Conservation (phyloP, 129 eudicot species). For the Deinandra increscens region DNA sequence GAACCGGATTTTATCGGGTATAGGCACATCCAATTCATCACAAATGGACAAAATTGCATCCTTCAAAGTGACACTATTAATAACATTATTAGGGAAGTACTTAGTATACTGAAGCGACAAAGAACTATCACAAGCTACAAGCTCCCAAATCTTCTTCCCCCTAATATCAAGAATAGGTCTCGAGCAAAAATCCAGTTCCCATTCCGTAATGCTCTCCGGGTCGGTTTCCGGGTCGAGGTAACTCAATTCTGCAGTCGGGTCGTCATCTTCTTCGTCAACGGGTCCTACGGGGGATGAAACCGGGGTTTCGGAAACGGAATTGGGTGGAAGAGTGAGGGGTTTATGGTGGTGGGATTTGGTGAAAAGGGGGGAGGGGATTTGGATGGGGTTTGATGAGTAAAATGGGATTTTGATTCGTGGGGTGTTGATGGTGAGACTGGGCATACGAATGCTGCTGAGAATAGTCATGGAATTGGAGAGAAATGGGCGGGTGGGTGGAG, state of each 20-base stretch:
- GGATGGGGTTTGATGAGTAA: constrained; percentile 21
- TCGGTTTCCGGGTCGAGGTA: constrained; percentile 83
- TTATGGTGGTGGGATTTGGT: constrained; percentile 19
- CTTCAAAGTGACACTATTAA: constrained; percentile 85
- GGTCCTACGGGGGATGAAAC: constrained; percentile 48
- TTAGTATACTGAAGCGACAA: constrained; percentile 89
- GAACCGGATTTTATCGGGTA: constrained; percentile 74
- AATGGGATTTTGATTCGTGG: constrained; percentile 38
- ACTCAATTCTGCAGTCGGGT: constrained; percentile 78
- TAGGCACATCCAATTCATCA: constrained; percentile 87
- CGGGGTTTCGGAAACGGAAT: constrained; percentile 63
- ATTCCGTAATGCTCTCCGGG: constrained; percentile 73
- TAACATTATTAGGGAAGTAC: constrained; percentile 91
- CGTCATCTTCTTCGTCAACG: constrained; percentile 42
- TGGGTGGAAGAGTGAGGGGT: constrained; percentile 34
- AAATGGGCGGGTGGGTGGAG: constrained; percentile 19
- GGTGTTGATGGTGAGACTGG: constrained; percentile 65
- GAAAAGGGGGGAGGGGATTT: constrained; percentile 35
- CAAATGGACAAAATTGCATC: constrained; percentile 70
- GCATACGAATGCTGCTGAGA: constrained; percentile 40
- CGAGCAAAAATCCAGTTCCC: constrained; percentile 97
- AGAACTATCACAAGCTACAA: constrained; percentile 84
- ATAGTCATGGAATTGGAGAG: constrained; percentile 24
- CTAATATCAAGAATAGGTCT: constrained; percentile 97
- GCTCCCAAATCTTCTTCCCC: constrained; percentile 97